Evolutionary conservation across 2,329 filamentous ascomycete genomes (phyloP), one percentile per base, ranked within the genome.

Genomic region (Aspergillus sp.): DNA sequence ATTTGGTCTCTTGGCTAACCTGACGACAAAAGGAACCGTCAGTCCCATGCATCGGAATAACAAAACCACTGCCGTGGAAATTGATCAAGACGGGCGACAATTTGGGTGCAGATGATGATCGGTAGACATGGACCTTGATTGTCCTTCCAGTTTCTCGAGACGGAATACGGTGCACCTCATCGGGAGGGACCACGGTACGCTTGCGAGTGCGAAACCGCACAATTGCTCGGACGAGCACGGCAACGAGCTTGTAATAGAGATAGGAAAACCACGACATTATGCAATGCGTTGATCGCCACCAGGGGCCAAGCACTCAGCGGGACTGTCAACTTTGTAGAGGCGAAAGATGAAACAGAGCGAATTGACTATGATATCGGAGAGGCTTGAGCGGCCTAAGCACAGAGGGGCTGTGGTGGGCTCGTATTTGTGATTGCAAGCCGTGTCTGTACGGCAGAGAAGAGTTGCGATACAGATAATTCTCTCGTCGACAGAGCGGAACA

Each of bases 61-160:
- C 23, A 35, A 69, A 68, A 5, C 65, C 66, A 41, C 64, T 65
- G 7, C 65, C 64, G 22, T 67, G 61, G 27, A 64, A 64, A 43
- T 67, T 67, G 37, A 67, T 45, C 17, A 68, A 55, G 1, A 67
- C 57, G 2, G 65, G 63, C 2, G 53, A 52, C 19, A 62, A 60
- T 2, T 50, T 53, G 1, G 45, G 20, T 6, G 44, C 45, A 23
- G 51, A 44, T 23, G 49, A 7, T 23, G 59, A 32, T 20, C 49
- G 57, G 47, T 68, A 67, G 45, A 66, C 45, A 54, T 67, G 59
- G 19, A 52, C 56, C 51, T 60, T 66, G 53, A 67, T 65, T 7
- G 51, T 55, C 49, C 63, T 55, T 10, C 50, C 44, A 7, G 49
- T 33, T 41, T 68, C 64, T 25, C 65, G 58, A 10, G 62, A 66